Base-by-base conservation (phyloP, 2,329 filamentous ascomycete genomes). In the Ophiostoma sp. region DNA sequence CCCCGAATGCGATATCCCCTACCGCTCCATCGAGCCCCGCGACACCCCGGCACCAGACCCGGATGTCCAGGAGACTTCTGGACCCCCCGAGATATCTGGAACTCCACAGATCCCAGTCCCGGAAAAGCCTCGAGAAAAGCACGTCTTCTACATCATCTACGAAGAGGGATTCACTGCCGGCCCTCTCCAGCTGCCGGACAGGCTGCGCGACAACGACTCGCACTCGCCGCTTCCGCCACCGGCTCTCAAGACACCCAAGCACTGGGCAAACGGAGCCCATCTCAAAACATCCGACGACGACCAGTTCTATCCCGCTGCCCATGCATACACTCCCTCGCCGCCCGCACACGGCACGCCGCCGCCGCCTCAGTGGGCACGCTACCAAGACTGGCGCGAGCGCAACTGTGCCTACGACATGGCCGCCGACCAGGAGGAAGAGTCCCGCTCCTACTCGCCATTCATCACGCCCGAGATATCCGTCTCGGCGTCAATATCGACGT, bases 241-340 rank as follows among this genome's bases (percentile, higher is more conserved):
- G 13, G 3, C 13, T 15, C 11, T 41, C 39, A 65, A 60, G 3
- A 36, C 23, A 3, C 41, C 64, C 7, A 69, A 41, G 4, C 27
- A 52, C 23, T 72, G 72, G 72, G 69, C 66, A 17, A 62, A 71
- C 20, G 72, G 72, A 23, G 70, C 72, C 7, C 67, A 71, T 15
- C 52, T 72, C 41, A 70, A 67, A 23, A 41, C 72, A 2, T 67
- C 35, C 6, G 39, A 60, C 52, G 67, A 33, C 5, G 54, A 44
- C 33, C 39, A 48, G 15, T 31, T 8, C 11, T 67, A 36, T 20
- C 57, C 23, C 27, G 27, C 27, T 31, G 27, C 27, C 15, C 39
- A 62, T 62, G 57, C 31, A 62, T 35, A 33, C 57, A 20, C 57
- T 8, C 52, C 52, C 3, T 27, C 52, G n/a, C 52, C 57, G 27